Conservation (phyloP, 192 early-diverging fungal genomes). For the Fimicolochytrium jonesii region DNA sequence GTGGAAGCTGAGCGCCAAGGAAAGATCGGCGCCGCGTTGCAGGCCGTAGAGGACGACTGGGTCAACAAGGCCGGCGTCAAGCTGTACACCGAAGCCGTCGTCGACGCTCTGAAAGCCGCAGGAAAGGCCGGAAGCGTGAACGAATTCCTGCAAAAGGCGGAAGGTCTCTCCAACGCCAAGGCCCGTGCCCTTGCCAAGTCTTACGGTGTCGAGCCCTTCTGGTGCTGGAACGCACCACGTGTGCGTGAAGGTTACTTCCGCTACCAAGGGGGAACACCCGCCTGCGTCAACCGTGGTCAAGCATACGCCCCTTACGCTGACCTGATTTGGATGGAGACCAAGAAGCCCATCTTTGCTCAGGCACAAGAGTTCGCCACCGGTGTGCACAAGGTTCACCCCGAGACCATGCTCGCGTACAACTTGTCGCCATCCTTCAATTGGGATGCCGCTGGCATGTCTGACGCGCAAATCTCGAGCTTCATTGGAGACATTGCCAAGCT, state of each 20-base stretch:
- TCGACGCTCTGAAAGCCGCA: slow-evolving; percentile 66
- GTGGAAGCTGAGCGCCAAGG: slow-evolving; percentile 72
- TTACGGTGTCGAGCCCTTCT: slow-evolving; percentile 68
- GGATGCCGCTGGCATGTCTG: slow-evolving; percentile 92
- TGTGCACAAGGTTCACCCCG: slow-evolving; percentile 72
- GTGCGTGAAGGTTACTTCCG: slow-evolving; percentile 96
- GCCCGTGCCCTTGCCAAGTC: slow-evolving; percentile 74
- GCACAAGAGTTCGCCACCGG: slow-evolving; percentile 86
- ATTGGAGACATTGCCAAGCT: slow-evolving; percentile 78
- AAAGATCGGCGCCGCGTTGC: slow-evolving; percentile 66
- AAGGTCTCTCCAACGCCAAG: slow-evolving; percentile 72
- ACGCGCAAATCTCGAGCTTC: slow-evolving; percentile 82
- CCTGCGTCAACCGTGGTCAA: slow-evolving; percentile 75
- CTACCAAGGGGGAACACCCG: slow-evolving; percentile 90
- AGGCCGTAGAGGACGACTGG: slow-evolving; percentile 84
- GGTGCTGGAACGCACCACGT: slow-evolving; percentile 87
- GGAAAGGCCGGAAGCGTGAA: slow-evolving; percentile 50
- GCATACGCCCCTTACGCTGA: slow-evolving; percentile 88
- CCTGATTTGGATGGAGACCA: slow-evolving; percentile 97
- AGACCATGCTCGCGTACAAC: slow-evolving; percentile 92
- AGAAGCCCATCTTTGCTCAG: slow-evolving; percentile 87
- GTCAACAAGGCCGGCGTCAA: slow-evolving; percentile 70
- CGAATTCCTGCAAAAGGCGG: slow-evolving; percentile 48
- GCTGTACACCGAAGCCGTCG: slow-evolving; percentile 77
- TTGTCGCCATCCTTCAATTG: slow-evolving; percentile 97